Evolutionary conservation across 257 asterid species (phyloP).

Genomic region (Rubia yunnanensis): DNA sequence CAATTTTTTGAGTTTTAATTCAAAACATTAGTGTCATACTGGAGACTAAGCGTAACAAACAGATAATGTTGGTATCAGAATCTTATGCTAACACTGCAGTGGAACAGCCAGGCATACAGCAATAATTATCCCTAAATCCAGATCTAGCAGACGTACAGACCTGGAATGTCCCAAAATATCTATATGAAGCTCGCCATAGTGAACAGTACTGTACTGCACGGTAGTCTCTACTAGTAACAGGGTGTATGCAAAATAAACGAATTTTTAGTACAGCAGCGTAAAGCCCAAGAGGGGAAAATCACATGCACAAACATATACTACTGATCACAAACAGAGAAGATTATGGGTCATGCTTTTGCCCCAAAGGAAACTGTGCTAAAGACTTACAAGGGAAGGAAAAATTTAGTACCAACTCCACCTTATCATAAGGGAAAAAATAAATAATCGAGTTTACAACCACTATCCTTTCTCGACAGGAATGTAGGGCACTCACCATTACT

Average conservation of each 20-base stretch:
- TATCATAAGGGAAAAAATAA: background rate
- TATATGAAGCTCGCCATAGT: background rate
- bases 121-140: background rate
- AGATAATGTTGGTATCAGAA: background rate
- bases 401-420: background rate
- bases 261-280: background rate
- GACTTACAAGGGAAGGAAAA: background rate
- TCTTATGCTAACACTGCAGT: background rate
- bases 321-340: background rate
- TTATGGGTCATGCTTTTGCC: background rate
- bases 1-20: background rate
- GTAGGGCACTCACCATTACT: conserved; percentile 47
- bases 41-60: background rate
- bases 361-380: background rate
- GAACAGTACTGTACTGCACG: background rate
- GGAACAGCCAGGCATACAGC: background rate
- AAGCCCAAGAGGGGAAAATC: background rate
- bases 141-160: background rate
- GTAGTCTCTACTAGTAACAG: background rate
- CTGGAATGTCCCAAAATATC: background rate
- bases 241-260: background rate
- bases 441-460: background rate
- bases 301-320: background rate
- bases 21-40: too few species aligned
- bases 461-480: background rate